A percentile compares a stretch with the other conserved stretches of the same genome.
Evolutionary conservation across 441 rosid species (phyloP).

Genomic region (Pelargonium myrrhifolium): DNA sequence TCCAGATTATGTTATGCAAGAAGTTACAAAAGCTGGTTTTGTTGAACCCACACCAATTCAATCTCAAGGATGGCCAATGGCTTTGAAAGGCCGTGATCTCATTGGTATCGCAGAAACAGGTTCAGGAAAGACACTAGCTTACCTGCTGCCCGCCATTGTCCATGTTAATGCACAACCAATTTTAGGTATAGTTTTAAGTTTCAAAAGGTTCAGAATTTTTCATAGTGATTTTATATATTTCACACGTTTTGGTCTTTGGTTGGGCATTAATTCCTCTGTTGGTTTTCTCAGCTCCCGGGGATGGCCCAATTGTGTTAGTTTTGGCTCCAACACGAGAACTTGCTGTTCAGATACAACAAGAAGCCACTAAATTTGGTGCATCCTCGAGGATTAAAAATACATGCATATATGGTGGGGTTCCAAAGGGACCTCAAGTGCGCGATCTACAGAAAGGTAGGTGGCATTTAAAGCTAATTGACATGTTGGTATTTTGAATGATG

Average conservation of each 20-base stretch:
- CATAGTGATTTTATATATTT: neutral
- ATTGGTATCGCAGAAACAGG: slow-evolving; percentile 97
- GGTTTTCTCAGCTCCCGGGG: slow-evolving; percentile 50
- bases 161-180: slow-evolving; percentile 90
- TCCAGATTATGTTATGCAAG: slow-evolving; percentile 85
- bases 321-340: slow-evolving; percentile 95
- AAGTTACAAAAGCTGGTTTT: slow-evolving; percentile 74
- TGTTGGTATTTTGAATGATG: neutral
- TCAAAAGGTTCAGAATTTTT: slow-evolving; percentile 46
- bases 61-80: slow-evolving; percentile 98
- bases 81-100: slow-evolving; percentile 84
- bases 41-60: slow-evolving; percentile 94
- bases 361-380: slow-evolving; percentile 63
- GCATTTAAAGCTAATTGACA: slow-evolving; percentile 4
- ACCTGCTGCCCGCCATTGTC: slow-evolving; percentile 83
- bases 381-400: slow-evolving; percentile 67
- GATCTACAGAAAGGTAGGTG: slow-evolving; percentile 78
- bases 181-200: slow-evolving; percentile 61
- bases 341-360: slow-evolving; percentile 96
- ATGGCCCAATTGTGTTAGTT: slow-evolving; percentile 76
- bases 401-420: slow-evolving; percentile 92
- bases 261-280: neutral
- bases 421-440: slow-evolving; percentile 95
- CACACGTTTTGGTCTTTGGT: slow-evolving; percentile 1
- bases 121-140: slow-evolving; percentile 95